Evolutionary conservation across 768 basidiomycete species (phyloP).

Genomic region (Mycena epipterygia): DNA sequence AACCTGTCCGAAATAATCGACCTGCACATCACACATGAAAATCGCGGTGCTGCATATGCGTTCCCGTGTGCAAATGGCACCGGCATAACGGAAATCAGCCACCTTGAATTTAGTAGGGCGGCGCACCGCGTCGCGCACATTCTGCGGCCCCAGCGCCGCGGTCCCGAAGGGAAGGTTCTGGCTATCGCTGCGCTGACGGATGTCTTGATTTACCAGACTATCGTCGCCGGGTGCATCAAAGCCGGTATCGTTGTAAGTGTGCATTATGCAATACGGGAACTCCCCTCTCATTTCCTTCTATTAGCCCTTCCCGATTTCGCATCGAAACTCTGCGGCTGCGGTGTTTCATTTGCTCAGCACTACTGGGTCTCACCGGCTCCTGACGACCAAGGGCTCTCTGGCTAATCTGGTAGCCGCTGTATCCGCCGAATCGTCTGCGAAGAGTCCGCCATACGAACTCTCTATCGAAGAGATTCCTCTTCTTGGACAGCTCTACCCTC

Average conservation of each 20-base stretch:
- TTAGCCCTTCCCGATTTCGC: conserved; percentile 59
- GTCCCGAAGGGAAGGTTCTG: conserved; percentile 50
- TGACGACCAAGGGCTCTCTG: conserved; percentile 46
- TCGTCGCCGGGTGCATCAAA: conserved; percentile 53
- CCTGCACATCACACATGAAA: too few species aligned
- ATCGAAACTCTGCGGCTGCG: conserved; percentile 54
- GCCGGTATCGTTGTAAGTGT: conserved; percentile 52
- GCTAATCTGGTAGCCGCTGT: conserved; percentile 46
- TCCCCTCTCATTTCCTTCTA: background rate
- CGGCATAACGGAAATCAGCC: too few species aligned
- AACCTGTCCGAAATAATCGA: conserved; percentile 24
- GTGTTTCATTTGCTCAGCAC: conserved; percentile 52
- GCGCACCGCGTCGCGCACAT: conserved; percentile 58
- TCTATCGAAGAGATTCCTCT: conserved; percentile 50
- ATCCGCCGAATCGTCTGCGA: conserved; percentile 31
- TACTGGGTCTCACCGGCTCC: conserved; percentile 52
- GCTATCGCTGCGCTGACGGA: conserved; percentile 52
- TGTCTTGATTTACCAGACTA: conserved; percentile 56
- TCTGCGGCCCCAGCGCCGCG: conserved; percentile 49
- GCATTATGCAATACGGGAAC: background rate
- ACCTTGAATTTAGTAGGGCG: too few species aligned
- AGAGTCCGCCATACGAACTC: conserved; percentile 39
- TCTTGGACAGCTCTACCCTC: conserved; percentile 52
- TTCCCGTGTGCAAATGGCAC: too few species aligned
- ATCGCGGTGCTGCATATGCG: too few species aligned